A percentile compares a stretch with the other conserved stretches of the same genome.
Conservation (phyloP, 768 basidiomycete species). For the Collybia mongolica region DNA sequence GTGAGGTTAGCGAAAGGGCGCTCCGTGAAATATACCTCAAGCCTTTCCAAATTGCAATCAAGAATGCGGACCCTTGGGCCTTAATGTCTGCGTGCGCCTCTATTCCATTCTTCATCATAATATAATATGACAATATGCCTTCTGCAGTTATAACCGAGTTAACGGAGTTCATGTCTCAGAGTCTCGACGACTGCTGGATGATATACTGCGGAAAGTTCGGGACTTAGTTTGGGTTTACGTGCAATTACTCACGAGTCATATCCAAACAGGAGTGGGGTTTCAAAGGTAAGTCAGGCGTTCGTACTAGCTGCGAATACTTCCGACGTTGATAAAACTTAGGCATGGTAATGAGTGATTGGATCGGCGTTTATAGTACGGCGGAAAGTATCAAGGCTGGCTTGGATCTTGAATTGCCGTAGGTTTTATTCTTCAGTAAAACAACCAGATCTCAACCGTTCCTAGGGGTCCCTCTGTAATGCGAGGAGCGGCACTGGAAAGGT, state of each 20-base stretch:
- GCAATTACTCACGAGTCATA: not conserved
- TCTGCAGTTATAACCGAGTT: slow-evolving; percentile 53
- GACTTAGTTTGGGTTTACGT: not conserved
- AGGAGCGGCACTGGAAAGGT: slow-evolving; percentile 40
- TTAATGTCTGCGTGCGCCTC: slow-evolving; percentile 53
- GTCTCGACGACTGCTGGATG: slow-evolving; percentile 43
- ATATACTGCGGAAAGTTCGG: slow-evolving; percentile 48
- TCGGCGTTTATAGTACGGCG: slow-evolving; percentile 44
- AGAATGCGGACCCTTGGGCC: slow-evolving; percentile 54
- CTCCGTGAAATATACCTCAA: slow-evolving; percentile 66
- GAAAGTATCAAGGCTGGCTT: slow-evolving; percentile 60
- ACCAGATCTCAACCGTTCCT: slow-evolving; percentile 7
- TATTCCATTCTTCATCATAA: not conserved
- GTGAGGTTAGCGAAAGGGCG: slow-evolving; percentile 42
- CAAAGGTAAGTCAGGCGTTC: slow-evolving; percentile 31
- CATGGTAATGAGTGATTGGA: slow-evolving; percentile 63
- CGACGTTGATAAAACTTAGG: slow-evolving; percentile 20
- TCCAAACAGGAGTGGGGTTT: slow-evolving; percentile 56
- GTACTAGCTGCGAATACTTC: not conserved
- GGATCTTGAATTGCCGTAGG: slow-evolving; percentile 63
- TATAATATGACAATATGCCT: not conserved
- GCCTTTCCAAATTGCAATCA: slow-evolving; percentile 60
- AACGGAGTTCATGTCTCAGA: slow-evolving; percentile 64
- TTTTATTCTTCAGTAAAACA: slow-evolving; percentile 24
- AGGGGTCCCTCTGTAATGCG: slow-evolving; percentile 50